A percentile compares a stretch with the other conserved stretches of the same genome.
These are phyloP conservation scores for Saksenaea oblongispora DNA, from an alignment of 371 early-diverging fungal species.

Conservation along the genomic window DNA sequence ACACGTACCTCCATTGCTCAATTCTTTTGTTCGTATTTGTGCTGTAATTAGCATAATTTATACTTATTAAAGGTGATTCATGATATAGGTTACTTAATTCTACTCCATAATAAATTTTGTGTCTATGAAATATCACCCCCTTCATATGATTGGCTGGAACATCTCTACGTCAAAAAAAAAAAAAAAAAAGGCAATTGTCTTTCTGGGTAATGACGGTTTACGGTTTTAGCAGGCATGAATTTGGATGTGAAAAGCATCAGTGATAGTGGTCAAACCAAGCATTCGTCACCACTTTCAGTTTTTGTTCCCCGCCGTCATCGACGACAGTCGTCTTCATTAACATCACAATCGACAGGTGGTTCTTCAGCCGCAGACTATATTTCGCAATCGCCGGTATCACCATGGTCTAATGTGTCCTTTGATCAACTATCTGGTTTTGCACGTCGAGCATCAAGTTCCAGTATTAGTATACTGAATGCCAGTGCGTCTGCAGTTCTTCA, in stretches of 20 bases:
- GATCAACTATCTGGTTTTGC: slow-evolving; percentile 36
- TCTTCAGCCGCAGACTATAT: background rate
- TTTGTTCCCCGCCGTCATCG: slow-evolving; percentile 13
- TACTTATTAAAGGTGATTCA: too few relatives aligned
- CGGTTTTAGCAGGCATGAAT: background rate
- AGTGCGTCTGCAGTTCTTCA: slow-evolving; percentile 7
- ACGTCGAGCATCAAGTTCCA: slow-evolving; percentile 29
- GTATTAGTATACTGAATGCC: slow-evolving; percentile 18
- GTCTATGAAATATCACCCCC: too few relatives aligned
- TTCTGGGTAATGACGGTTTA: background rate
- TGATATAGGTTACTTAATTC: too few relatives aligned
- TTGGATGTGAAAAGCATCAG: background rate
- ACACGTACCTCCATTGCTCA: too few relatives aligned
- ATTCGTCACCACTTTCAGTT: slow-evolving; percentile 14
- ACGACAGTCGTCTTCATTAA: slow-evolving; percentile 7
- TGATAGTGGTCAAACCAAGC: background rate
- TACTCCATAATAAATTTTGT: too few relatives aligned
- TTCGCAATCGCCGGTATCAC: slow-evolving; percentile 15
- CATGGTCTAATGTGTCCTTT: slow-evolving; percentile 28
- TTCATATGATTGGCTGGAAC: too few relatives aligned
- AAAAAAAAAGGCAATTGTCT: too few relatives aligned
- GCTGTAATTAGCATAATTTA: too few relatives aligned
- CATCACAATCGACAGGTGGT: background rate
- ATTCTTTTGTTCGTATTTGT: too few relatives aligned
- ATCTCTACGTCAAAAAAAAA: background rate